These are phyloP conservation scores for Hypoxylon rubiginosum DNA, from an alignment of 2,329 filamentous ascomycete genomes.

Conservation along the genomic window DNA sequence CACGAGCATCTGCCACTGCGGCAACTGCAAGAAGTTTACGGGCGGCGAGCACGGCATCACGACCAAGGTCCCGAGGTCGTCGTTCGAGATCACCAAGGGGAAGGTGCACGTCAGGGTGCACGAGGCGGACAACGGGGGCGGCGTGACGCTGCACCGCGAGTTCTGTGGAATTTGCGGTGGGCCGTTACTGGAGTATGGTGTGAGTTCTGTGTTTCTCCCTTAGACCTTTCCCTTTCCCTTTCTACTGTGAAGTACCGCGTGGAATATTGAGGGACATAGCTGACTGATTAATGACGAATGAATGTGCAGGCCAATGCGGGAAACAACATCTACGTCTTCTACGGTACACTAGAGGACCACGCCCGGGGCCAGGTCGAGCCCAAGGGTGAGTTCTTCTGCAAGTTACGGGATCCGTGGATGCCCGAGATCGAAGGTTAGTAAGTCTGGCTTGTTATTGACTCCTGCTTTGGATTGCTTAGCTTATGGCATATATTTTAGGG, in stretches of 20 bases:
- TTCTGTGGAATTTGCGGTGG: slow-evolving; percentile 67
- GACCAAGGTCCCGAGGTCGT: slow-evolving; percentile 61
- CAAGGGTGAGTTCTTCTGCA: slow-evolving; percentile 52
- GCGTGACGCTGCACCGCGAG: slow-evolving; percentile 61
- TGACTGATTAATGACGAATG: background rate
- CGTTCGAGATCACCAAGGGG: slow-evolving; percentile 58
- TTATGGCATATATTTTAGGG: slow-evolving; percentile 23
- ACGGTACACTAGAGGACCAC: slow-evolving; percentile 50
- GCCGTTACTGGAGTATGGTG: slow-evolving; percentile 65
- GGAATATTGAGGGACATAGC: background rate
- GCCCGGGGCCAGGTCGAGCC: slow-evolving; percentile 48
- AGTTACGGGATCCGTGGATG: slow-evolving; percentile 50
- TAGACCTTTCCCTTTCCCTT: no score
- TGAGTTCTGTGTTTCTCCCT: no score
- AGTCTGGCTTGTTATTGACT: background rate
- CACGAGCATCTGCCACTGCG: slow-evolving; percentile 66
- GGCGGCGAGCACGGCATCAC: slow-evolving; percentile 66
- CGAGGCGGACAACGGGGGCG: slow-evolving; percentile 64
- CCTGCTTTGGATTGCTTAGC: background rate
- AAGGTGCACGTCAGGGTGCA: slow-evolving; percentile 56
- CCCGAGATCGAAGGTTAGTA: slow-evolving; percentile 42
- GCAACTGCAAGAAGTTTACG: slow-evolving; percentile 67
- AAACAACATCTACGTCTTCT: slow-evolving; percentile 50
- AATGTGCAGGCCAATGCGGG: slow-evolving; percentile 45
- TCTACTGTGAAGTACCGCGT: background rate